Evolutionary conservation across 164 flowering plant genomes (phyloP), one percentile per base, ranked within the genome.

Genomic region (Taxillus chinensis): DNA sequence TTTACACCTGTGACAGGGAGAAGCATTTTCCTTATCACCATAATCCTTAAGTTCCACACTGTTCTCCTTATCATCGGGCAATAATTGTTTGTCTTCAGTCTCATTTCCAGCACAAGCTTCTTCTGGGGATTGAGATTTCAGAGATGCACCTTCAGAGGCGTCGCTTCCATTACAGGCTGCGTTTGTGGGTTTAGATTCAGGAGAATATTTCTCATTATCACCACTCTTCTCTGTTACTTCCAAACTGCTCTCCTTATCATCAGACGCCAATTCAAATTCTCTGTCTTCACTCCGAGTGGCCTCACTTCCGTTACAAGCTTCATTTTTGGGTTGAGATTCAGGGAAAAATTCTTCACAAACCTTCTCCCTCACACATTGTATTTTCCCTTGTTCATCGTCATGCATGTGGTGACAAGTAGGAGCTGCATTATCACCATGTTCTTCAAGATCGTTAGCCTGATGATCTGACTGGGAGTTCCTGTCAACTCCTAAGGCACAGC

Each of bases 251-350:
- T 27, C 27, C 27, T 2, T 27, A 27, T 27, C 27, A 27, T 27
- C 75, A 53, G 78, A 67, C 58, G 75, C 78, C 27, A 74, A 65
- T 59, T 69, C 73, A 70, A 85, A 85, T 80, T 87, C 95, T 70
- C 85, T 87, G 37, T 83, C 80, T 61, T 78, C 83, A 65, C 56
- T 68, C n/a, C 79, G 75, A 38, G 58, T 52, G 6, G 53, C 48
- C 54, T 73, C 75, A 49, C 49, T 42, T 42, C 45, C 65, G 55
- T 53, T 39, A 14, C 48, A 59, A 10, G 4, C 13, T 15, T 59
- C 62, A 45, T 69, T 59, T 41, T 67, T 52, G 55, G 73, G 43
- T 53, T 52, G 57, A 45, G 12, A 39, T 16, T n/a, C 13, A 3
- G 55, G 37, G 45, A 16, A 17, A 38, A 54, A 49, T 13, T 42